Conservation (phyloP, 2,329 filamentous ascomycete species). For the Fusarium oligoseptatum region DNA sequence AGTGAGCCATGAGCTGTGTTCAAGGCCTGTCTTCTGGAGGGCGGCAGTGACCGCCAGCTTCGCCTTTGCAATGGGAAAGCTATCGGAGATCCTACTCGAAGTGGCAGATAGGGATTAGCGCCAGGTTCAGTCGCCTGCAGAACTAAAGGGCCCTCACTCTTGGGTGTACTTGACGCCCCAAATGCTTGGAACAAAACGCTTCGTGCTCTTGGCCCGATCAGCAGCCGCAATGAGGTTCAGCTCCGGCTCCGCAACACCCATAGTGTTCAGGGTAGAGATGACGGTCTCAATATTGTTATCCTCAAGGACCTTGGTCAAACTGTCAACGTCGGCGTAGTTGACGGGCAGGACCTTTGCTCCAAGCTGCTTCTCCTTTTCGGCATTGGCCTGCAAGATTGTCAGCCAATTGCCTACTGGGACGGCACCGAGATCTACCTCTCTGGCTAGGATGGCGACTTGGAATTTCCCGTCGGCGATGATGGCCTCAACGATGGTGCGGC, state of each 20-base stretch:
- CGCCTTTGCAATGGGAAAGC: not conserved
- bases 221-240: not conserved
- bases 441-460: not conserved
- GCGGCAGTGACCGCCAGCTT: not conserved
- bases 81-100: not conserved
- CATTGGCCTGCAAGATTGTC: not conserved
- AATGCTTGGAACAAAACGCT: not conserved
- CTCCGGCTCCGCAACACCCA: not conserved
- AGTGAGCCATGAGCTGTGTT: conserved; percentile 2
- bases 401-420: not conserved
- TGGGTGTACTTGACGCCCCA: not conserved
- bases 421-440: not conserved
- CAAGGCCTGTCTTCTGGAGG: not conserved
- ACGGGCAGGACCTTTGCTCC: not conserved
- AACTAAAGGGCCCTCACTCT: not conserved
- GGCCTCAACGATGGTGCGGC: conserved; percentile 1
- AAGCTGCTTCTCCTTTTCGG: not conserved
- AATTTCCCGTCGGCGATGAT: not conserved
- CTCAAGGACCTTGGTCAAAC: not conserved
- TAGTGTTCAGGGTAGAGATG: not conserved
- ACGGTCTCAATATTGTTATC: not conserved
- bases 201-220: not conserved
- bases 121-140: not conserved
- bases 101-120: not conserved
- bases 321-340: not conserved